Conservation (phyloP, 768 basidiomycete species). For the Leccinum ochraceum region DNA sequence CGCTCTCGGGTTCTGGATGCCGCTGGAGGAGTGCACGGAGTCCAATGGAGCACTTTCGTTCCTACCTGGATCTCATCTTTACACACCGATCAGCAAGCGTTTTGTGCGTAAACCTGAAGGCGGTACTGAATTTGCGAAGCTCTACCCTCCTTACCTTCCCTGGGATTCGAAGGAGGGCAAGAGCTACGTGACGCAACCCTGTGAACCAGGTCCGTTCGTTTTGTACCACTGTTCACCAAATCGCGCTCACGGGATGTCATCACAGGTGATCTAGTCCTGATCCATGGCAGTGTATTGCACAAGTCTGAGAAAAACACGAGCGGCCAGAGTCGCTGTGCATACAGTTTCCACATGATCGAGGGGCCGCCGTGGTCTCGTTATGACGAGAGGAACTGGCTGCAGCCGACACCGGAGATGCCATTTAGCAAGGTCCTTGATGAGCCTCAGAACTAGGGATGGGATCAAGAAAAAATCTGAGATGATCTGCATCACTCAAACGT, state of each 20-base stretch:
- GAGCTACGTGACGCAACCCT: slow-evolving; percentile 67
- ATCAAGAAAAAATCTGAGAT: too few species aligned
- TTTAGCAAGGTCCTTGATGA: slow-evolving; percentile 61
- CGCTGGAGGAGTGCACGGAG: slow-evolving; percentile 83
- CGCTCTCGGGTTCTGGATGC: slow-evolving; percentile 97
- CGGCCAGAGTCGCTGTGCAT: slow-evolving; percentile 81
- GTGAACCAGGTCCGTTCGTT: slow-evolving; percentile 60
- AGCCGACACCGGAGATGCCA: slow-evolving; percentile 82
- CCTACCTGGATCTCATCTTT: slow-evolving; percentile 86
- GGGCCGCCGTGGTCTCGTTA: slow-evolving; percentile 68
- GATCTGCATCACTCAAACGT: too few species aligned
- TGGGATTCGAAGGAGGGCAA: slow-evolving; percentile 16
- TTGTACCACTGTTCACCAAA: background rate
- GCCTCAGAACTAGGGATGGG: too few species aligned
- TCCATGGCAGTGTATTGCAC: slow-evolving; percentile 92
- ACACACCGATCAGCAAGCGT: slow-evolving; percentile 72
- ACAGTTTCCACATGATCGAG: slow-evolving; percentile 96
- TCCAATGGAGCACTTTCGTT: slow-evolving; percentile 87
- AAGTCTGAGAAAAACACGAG: slow-evolving; percentile 88
- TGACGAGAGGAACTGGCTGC: slow-evolving; percentile 94
- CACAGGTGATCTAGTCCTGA: slow-evolving; percentile 85
- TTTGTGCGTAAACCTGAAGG: slow-evolving; percentile 76
- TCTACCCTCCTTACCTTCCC: slow-evolving; percentile 38
- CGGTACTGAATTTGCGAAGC: slow-evolving; percentile 83
- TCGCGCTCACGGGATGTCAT: background rate